These are phyloP conservation scores for Scedosporium aurantiacum DNA, from an alignment of 2,329 filamentous ascomycete genomes.

Conservation along the genomic window DNA sequence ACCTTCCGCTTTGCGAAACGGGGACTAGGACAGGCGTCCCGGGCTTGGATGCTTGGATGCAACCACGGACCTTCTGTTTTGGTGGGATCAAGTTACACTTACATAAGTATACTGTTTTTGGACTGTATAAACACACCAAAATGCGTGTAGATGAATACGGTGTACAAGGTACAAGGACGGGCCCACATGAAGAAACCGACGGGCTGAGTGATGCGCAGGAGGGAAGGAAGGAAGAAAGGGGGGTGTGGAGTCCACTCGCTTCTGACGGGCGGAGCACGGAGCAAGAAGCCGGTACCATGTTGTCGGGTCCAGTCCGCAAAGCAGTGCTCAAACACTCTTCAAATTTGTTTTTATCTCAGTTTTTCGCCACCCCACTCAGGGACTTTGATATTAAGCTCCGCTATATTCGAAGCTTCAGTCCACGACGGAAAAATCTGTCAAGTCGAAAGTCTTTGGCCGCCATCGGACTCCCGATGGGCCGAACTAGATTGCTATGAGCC, in stretches of 20 bases:
- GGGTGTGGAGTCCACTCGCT: neutral
- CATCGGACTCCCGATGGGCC: too few species aligned
- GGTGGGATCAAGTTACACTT: neutral
- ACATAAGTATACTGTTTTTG: neutral
- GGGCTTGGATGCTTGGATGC: neutral
- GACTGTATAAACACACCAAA: neutral
- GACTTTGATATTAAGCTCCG: neutral
- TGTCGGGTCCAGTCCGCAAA: neutral
- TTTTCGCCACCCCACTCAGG: neutral
- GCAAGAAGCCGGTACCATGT: neutral
- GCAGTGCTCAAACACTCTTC: neutral
- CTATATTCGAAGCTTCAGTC: neutral
- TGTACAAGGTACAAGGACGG: too few species aligned
- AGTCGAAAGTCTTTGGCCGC: neutral
- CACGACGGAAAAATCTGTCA: neutral
- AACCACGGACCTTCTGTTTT: neutral
- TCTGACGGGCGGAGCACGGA: neutral
- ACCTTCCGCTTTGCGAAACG: neutral
- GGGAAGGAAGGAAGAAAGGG: neutral
- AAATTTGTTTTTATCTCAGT: neutral
- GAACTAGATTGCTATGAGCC: too few species aligned
- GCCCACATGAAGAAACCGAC: neutral
- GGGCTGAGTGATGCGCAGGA: neutral
- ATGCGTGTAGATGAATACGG: neutral
- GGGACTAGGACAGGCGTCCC: neutral